Evolutionary conservation across 2,329 filamentous ascomycete genomes (phyloP).

Genomic region (Paracorniculantispora psalliotae): DNA sequence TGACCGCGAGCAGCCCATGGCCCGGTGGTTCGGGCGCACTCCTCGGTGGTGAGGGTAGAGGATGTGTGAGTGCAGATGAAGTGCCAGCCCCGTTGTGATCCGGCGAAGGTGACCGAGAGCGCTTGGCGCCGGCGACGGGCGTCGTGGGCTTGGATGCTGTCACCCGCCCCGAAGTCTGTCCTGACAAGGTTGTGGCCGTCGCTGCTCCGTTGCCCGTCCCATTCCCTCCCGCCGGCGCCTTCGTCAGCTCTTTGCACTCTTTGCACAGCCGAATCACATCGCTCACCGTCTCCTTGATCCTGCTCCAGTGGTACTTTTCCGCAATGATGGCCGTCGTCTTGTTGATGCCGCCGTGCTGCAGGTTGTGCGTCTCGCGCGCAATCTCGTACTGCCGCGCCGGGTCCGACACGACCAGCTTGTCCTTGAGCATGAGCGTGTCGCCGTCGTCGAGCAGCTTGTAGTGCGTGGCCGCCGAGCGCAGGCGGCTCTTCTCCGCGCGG

Average conservation of each 20-base stretch:
- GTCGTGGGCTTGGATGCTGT: slow-evolving; percentile 25
- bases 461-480: slow-evolving; percentile 89
- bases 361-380: slow-evolving; percentile 68
- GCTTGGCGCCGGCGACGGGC: slow-evolving; percentile 19
- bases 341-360: slow-evolving; percentile 88
- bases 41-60: not conserved
- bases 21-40: not conserved
- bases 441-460: slow-evolving; percentile 75
- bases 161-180: not conserved
- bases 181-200: slow-evolving; percentile 3
- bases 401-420: slow-evolving; percentile 93
- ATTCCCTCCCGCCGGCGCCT: slow-evolving; percentile 36
- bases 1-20: not conserved
- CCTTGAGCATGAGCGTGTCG: slow-evolving; percentile 91
- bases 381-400: slow-evolving; percentile 88
- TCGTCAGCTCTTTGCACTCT: slow-evolving; percentile 78
- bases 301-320: slow-evolving; percentile 93
- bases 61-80: not conserved
- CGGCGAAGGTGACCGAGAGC: not conserved
- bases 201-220: slow-evolving; percentile 13
- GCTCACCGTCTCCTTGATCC: slow-evolving; percentile 96
- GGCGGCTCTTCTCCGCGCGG: slow-evolving; percentile 88
- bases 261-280: slow-evolving; percentile 88
- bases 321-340: slow-evolving; percentile 94
- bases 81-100: not conserved